Base-by-base conservation (phyloP, 2,329 filamentous ascomycete genomes). In the Pleomassaria siparia region DNA sequence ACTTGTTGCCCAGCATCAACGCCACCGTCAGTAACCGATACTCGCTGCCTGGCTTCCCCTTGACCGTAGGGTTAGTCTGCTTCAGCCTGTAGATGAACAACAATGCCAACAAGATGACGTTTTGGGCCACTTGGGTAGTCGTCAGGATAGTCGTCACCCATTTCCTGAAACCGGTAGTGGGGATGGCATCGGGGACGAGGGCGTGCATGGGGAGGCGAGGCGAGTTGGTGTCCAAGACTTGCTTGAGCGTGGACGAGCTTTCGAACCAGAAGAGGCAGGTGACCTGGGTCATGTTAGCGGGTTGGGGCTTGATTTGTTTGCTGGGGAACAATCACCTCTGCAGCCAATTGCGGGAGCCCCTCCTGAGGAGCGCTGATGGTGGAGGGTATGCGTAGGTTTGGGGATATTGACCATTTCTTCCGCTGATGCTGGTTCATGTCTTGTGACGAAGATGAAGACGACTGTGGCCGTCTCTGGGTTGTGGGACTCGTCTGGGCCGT, bases 241-340 rank as follows among this genome's bases (percentile, higher is more conserved):
- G 80, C 58, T 87, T 82, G 13, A 97, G 76, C 18, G 87, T 87
- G n/a, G 87, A 81, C 35, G 88, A 87, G 13, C 87, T 88, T 72
- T 97, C 91, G 67, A 97, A 97, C 92, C 94, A 97, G 74, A 97
- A 96, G 12, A 99, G 79, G 66, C 92, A 96, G 11, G 92, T 95
- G 72, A 97, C 89, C 89, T 96, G 33, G 21, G 13, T 30, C 4
- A 41, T 18, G 49, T 61, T 40, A 60, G 43, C 20, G 26, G 54
- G 45, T 26, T n/a, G n/a, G n/a, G 25, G 25, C 25, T 26, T 26
- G 7, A 26, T 26, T 26, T 26, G 12, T 12, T 26, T 26, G 25
- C 6, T 12, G 12, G 12, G 12, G 12, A 5, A 5, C 4, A 57
- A 62, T 60, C 47, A 72, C 71, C 59, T 73, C 71, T 10, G 70